Evolutionary conservation across 2,329 filamentous ascomycete genomes (phyloP), one percentile per base, ranked within the genome.

Genomic region (Rosellinia necatrix): DNA sequence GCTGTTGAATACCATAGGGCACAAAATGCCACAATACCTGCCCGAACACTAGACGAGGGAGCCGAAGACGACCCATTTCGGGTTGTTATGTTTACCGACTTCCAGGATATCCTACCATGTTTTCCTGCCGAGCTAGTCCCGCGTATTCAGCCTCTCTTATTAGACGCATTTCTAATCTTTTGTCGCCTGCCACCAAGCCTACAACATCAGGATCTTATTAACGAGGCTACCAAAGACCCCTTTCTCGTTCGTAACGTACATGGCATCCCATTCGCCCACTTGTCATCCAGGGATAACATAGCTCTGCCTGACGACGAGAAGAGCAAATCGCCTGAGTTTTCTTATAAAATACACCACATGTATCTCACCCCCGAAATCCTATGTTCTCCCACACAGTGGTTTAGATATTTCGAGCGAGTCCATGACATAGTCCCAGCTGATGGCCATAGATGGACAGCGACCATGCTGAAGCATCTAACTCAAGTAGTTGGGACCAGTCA

Each of bases 51-150:
- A 58, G 91, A 97, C 68, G 86, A 91, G 22, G 80, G 84, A 2
- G 83, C 81, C 13, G 88, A 91, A 61, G 88, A 92, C 56, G 93
- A 97, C 66, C 89, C 91, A 0, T 96, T 89, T 63, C 83, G 92
- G 30, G 84, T 94, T 3, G 82, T 96, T 41, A 83, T 97, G 67
- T 92, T 87, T 64, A 83, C 85, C 0, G 94, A 97, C 69, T 77
- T 97, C 17, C 75, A 84, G 59, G 78, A 82, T 0, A 78, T 89
- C 24, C 68, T 96, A 2, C 74, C 85, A 27, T 65, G 74, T 46
- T 71, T 87, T 4, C 82, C 83, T 0, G 47, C 61, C 0, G 27
- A 50, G 4, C 68, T 68, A 22, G 63, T 78, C 54, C 51, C 68
- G 52, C 56, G 57, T 2, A 67, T 82, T 1, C 72, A 69, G 6